Evolutionary conservation across 345 rosid species (phyloP), one percentile per base, ranked within the genome.

Genomic region (Passiflora organensis): DNA sequence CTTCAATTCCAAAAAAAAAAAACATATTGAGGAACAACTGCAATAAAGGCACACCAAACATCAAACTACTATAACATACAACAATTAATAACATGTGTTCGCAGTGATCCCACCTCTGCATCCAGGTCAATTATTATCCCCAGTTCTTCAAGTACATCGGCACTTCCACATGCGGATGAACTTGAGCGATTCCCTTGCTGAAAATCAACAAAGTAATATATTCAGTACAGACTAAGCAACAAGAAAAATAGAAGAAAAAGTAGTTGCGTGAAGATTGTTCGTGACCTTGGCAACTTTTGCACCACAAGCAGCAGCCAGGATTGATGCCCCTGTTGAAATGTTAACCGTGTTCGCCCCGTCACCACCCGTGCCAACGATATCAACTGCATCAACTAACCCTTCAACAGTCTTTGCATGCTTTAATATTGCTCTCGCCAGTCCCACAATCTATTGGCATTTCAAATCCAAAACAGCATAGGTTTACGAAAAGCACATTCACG

Each of bases 111-210:
- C 68, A 80, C 91, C 91, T 82, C 85, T 19, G 96, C 87, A 52
- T 72, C 95, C 72, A 94, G 68, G 75, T 89, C 87, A 56, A 87
- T 77, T 32, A 50, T 79, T 25, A 94, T 76, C 32, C 99, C 96
- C 43, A 94, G 54, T 22, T 84, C 86, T 68, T 89, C 97, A 45
- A 89, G 61, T 13, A 89, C 97, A 67, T 94, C 97, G 46, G 96
- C 99, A 68, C 99, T 94, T 70, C 99, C 99, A 66, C 97, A 89
- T 5, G 99, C 95, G 46, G 96, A 94, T 60, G 99, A 94, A 62
- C 99, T 94, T 0, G 99, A 86, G 23, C 90, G 87, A 65, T 77
- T 94, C 64, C 99, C 97, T 82, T 85, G 97, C 97, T 94, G 85
- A 68, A 39, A 47, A 56, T 51, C 36, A 43, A 64, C 42, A 6